Conservation (phyloP, 257 asterid species). For the Scutellaria minor region DNA sequence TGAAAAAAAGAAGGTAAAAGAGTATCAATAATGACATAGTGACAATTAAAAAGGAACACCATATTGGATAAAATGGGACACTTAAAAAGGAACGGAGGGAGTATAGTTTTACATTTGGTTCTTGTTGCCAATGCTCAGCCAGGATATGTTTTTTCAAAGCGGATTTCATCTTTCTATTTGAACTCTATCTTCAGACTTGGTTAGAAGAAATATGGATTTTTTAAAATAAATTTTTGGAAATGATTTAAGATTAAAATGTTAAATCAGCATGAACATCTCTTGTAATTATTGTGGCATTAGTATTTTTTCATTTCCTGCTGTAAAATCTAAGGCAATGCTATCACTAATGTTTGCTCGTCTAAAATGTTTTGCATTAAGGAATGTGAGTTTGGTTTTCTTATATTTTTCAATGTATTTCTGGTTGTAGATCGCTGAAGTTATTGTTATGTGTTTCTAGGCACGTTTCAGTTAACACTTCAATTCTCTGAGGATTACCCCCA, state of each 20-base stretch:
- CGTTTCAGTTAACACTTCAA: slow-evolving; percentile 89
- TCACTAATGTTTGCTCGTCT: neutral
- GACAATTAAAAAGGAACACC: too few relatives aligned
- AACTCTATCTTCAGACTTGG: neutral
- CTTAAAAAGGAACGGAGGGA: too few relatives aligned
- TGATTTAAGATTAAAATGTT: slow-evolving; percentile 5
- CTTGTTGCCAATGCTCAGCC: neutral
- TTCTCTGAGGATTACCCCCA: slow-evolving; percentile 96
- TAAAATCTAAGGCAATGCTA: neutral
- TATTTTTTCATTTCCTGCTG: too few relatives aligned
- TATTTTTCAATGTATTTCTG: neutral
- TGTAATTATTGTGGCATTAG: neutral
- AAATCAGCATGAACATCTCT: neutral
- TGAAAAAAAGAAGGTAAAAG: too few relatives aligned
- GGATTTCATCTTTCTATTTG: neutral
- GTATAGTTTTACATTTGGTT: neutral
- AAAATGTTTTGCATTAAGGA: neutral
- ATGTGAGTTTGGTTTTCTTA: neutral
- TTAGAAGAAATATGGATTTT: neutral
- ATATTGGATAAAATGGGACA: too few relatives aligned
- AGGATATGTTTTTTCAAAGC: neutral
- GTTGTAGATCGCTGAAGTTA: slow-evolving; percentile 17
- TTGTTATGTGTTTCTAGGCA: slow-evolving; percentile 53
- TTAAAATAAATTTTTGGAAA: neutral
- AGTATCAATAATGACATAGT: too few relatives aligned